phyloP scores from a whole-genome alignment of 331 rosid genomes.

The Quercus phellos region DNA sequence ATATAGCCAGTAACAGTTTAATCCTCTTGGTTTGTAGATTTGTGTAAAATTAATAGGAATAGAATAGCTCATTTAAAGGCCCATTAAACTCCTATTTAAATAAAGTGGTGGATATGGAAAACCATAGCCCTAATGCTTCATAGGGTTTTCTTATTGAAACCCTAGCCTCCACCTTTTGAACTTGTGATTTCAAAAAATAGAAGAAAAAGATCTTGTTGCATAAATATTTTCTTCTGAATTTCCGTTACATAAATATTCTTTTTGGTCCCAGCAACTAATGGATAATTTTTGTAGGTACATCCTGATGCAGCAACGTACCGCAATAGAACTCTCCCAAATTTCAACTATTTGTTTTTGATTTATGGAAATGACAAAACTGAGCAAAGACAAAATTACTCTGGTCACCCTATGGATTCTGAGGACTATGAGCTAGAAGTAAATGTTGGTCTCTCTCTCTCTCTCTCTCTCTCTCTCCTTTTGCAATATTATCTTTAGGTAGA shows the following conservation, averaged over 20 bases:
- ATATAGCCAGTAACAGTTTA: no score
- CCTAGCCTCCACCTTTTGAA: no score
- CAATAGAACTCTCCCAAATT: conserved; percentile 47
- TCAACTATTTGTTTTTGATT: conserved; percentile 51
- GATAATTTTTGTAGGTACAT: conserved; percentile 40
- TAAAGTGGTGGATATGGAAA: no score
- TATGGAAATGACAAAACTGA: conserved; percentile 27
- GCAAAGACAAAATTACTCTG: conserved; percentile 15
- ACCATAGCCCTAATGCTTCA: no score
- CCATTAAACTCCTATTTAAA: no score
- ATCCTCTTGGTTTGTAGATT: no score
- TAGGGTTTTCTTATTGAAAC: no score
- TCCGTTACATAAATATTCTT: not conserved
- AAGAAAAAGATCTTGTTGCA: no score
- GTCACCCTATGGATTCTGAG: conserved; percentile 15
- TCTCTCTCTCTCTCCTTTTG: not conserved
- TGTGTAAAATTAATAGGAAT: no score
- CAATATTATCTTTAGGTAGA: not conserved
- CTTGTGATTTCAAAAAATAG: no score
- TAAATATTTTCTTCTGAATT: conserved; percentile 5
- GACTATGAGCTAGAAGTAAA: conserved; percentile 25
- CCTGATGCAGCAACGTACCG: conserved; percentile 36
- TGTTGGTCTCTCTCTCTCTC: conserved; percentile 32
- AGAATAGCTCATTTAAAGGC: no score
- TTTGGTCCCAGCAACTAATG: conserved; percentile 16